A percentile compares a stretch with the other conserved stretches of the same genome.
phyloP scores from a whole-genome alignment of 2,329 filamentous ascomycete species.

The Atkinsonella hypoxylon region DNA sequence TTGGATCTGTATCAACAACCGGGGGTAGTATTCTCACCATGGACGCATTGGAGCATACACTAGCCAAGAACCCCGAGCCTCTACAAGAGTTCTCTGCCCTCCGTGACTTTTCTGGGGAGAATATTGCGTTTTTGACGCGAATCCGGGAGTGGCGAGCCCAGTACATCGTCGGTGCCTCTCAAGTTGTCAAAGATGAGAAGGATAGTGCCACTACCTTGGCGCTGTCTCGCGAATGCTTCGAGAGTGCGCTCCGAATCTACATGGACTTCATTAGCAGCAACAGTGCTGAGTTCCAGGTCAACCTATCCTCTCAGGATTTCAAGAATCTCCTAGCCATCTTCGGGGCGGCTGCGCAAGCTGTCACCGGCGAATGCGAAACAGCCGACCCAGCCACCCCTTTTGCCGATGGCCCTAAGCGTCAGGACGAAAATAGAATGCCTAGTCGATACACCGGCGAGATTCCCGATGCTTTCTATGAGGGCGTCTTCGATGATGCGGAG shows the following conservation, averaged over 20 bases:
- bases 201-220: constrained; percentile 11
- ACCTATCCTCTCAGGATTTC: constrained; percentile 47
- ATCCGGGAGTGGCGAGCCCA: constrained; percentile 32
- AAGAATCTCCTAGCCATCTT: constrained; percentile 44
- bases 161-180: constrained; percentile 15
- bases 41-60: constrained; percentile 46
- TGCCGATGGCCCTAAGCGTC: constrained; percentile 16
- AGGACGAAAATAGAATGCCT: constrained; percentile 13
- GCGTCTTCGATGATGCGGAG: constrained; percentile 49
- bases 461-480: constrained; percentile 37
- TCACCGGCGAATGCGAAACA: constrained; percentile 27
- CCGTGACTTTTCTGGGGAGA: constrained; percentile 55
- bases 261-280: constrained; percentile 46
- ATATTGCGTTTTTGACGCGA: constrained; percentile 51
- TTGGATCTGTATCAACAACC: constrained; percentile 20
- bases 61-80: constrained; percentile 42
- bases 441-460: constrained; percentile 31
- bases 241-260: constrained; percentile 48
- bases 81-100: constrained; percentile 50
- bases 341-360: constrained; percentile 35
- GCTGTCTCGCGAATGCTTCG: constrained; percentile 39
- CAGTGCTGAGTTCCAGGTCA: constrained; percentile 55
- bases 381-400: constrained; percentile 34
- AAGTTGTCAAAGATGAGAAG: constrained; percentile 8
- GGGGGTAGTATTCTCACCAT: constrained; percentile 42